A percentile compares a stretch with the other conserved stretches of the same genome.
phyloP scores from a whole-genome alignment of 23 red algal genomes.

The Gracilaria gracilis region DNA sequence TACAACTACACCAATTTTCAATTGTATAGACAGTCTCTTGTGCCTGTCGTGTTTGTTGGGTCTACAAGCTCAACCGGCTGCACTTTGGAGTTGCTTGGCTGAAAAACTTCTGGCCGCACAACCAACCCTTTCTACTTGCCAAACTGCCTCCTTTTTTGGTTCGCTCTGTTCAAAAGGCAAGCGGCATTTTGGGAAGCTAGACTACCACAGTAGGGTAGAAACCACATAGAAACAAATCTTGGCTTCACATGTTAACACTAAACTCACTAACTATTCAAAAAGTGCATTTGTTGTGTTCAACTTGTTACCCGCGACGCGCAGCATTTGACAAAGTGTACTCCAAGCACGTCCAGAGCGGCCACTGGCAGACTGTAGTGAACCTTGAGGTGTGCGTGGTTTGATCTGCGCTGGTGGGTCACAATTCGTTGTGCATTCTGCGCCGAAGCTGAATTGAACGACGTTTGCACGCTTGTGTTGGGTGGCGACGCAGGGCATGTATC shows the following conservation, averaged over 20 bases:
- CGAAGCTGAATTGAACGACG: not conserved
- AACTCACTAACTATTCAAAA: not conserved
- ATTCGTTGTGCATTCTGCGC: not conserved
- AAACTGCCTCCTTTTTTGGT: not conserved
- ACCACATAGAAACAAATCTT: not conserved
- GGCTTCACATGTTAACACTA: not conserved
- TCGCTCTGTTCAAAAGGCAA: not conserved
- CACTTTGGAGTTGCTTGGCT: not conserved
- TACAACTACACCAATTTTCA: slow-evolving; percentile 4
- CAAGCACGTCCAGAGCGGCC: slow-evolving; percentile 31
- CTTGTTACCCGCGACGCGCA: not conserved
- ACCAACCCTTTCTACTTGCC: not conserved
- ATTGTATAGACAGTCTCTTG: not conserved
- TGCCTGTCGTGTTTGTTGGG: not conserved
- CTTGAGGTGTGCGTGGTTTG: not conserved
- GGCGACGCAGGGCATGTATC: not conserved
- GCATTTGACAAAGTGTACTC: slow-evolving; percentile 37
- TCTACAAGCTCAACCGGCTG: slow-evolving; percentile 3
- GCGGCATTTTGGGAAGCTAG: not conserved
- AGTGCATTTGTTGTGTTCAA: not conserved
- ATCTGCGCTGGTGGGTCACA: not conserved
- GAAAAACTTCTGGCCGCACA: not conserved
- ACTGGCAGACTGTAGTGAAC: slow-evolving; percentile 21
- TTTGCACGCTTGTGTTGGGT: not conserved
- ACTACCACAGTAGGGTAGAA: not conserved